phyloP scores from a whole-genome alignment of 352 stramenopile species.

The Phytophthora citrophthora region DNA sequence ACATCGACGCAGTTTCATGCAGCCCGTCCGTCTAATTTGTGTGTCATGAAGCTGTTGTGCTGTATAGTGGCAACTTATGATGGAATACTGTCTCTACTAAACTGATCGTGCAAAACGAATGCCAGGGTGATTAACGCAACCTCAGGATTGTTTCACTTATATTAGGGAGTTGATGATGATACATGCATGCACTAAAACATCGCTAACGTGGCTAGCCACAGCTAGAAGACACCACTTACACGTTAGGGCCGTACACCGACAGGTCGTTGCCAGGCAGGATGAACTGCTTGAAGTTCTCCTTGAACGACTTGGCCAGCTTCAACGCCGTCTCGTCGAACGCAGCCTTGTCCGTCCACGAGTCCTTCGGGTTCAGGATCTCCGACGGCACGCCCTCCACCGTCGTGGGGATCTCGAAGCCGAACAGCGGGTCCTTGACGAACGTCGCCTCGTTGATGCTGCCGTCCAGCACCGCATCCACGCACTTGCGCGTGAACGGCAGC shows the following conservation, averaged over 20 bases:
- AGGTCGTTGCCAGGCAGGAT: slow-evolving; percentile 78
- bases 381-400: slow-evolving; percentile 69
- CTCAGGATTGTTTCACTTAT: background rate
- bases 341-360: slow-evolving; percentile 83
- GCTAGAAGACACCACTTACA: slow-evolving; percentile 34
- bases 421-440: slow-evolving; percentile 77
- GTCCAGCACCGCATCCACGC: slow-evolving; percentile 76
- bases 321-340: slow-evolving; percentile 76
- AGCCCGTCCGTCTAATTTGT: too few species aligned
- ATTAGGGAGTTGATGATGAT: slow-evolving; percentile 2
- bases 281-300: slow-evolving; percentile 89
- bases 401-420: slow-evolving; percentile 75
- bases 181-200: slow-evolving; percentile 21
- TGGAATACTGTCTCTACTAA: too few species aligned
- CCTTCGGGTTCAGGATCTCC: slow-evolving; percentile 77
- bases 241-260: slow-evolving; percentile 64
- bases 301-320: slow-evolving; percentile 81
- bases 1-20: too few species aligned
- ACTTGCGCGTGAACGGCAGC: slow-evolving; percentile 88
- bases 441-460: slow-evolving; percentile 66
- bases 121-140: too few species aligned
- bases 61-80: too few species aligned
- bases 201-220: background rate
- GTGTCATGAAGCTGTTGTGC: too few species aligned
- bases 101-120: too few species aligned